Evolutionary conservation across 371 early-diverging fungal species (phyloP), one percentile per base, ranked within the genome.

Genomic region (Mortierella sp.): DNA sequence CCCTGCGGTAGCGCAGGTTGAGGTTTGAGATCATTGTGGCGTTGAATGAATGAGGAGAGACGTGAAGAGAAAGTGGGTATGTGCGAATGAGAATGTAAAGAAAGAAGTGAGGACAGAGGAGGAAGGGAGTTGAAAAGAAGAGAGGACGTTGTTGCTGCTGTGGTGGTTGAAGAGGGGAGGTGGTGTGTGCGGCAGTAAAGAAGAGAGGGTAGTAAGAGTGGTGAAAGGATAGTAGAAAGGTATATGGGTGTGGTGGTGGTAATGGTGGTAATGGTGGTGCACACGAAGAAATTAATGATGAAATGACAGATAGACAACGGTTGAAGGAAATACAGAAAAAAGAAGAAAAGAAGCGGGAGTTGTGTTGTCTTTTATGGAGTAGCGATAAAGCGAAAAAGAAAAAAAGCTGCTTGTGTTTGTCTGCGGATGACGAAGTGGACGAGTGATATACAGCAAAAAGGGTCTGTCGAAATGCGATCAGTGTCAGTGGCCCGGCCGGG

Each of bases 1-100:
- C 38, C 65, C 73, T 82, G 87, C 80, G 80, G 72, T 68, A 81
- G 14, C 81, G 81, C 79, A 81, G 16, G 48, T 74, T 81, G 63
- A 81, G 65, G 77, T 76, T 84, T 24, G 81, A 68, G 72, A 81
- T 58, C 68, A 65, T 65, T 65, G 10, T 77, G 47, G 16, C 3
- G 60, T 16, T 16, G 60, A 31, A 60, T 19, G 38, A 38, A 38
- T 19, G 10, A 13, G 14, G 10, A 13, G 14, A 26, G 72, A 26
- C 26, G 24, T 7, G 50, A 50, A 45, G 13, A 47, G 34, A 26
- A 8, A 38, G 42, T 38, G 48, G 14, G 65, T 65, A 21, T 8
- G 68, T 2, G 31, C 11, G 58, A 57, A 13, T 13, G 58, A 28
- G 28, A 3, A 10, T 1, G 28, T 0, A 16, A 50, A 31, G 3